phyloP scores from a whole-genome alignment of 768 basidiomycete species.

The Auricularia sp. region DNA sequence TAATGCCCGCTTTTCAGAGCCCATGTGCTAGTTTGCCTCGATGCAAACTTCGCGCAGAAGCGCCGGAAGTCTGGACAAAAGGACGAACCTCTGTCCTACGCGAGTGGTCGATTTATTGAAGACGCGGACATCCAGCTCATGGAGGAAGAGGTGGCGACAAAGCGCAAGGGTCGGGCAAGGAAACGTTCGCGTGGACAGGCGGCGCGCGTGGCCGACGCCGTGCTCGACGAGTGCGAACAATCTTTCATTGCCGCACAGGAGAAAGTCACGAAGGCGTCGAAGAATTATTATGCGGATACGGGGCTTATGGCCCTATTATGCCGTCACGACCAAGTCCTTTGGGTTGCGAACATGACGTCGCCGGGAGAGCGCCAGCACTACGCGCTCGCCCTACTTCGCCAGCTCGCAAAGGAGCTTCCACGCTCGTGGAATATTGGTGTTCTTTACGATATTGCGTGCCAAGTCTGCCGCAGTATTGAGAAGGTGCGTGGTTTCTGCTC shows the following conservation, averaged over 20 bases:
- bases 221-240: slow-evolving; percentile 26
- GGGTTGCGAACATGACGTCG: slow-evolving; percentile 30
- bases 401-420: slow-evolving; percentile 22
- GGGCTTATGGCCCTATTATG: slow-evolving; percentile 12
- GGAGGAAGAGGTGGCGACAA: slow-evolving; percentile 11
- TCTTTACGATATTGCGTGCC: slow-evolving; percentile 28
- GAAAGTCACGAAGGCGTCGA: slow-evolving; percentile 19
- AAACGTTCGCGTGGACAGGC: background rate
- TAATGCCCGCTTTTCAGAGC: too few species aligned
- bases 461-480: slow-evolving; percentile 20
- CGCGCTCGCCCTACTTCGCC: slow-evolving; percentile 23
- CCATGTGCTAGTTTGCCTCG: slow-evolving; percentile 24
- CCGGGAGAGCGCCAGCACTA: slow-evolving; percentile 32
- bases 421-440: slow-evolving; percentile 14
- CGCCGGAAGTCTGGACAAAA: slow-evolving; percentile 6
- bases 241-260: slow-evolving; percentile 24
- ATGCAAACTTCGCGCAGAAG: slow-evolving; percentile 28
- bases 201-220: slow-evolving; percentile 9
- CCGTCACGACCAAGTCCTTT: slow-evolving; percentile 15
- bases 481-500: slow-evolving; percentile 9
- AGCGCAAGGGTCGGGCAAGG: background rate
- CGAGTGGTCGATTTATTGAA: slow-evolving; percentile 14
- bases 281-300: slow-evolving; percentile 6
- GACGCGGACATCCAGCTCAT: slow-evolving; percentile 12
- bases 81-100: slow-evolving; percentile 13